Percentiles rank a stretch among this genome's conserved stretches.
Conservation (phyloP, 2,329 filamentous ascomycete species). For the Akanthomyces muscarius region DNA sequence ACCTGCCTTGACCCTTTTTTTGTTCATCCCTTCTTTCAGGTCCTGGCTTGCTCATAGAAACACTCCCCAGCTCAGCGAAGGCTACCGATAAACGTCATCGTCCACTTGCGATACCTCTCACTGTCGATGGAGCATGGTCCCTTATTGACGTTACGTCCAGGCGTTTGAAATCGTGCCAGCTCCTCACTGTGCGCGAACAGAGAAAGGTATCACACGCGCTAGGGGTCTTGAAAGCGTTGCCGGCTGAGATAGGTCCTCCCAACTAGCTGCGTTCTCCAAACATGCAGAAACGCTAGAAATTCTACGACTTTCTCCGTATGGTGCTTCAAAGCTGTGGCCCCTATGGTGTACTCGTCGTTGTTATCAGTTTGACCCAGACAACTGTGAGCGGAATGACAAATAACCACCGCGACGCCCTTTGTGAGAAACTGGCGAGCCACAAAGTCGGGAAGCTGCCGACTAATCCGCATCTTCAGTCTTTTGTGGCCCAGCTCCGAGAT, state of each 20-base stretch:
- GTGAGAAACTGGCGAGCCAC: background rate
- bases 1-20: background rate
- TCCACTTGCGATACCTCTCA: background rate
- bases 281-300: conserved; percentile 3
- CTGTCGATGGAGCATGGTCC: background rate
- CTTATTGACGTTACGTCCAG: background rate
- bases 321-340: conserved; percentile 3
- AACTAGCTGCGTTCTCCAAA: background rate
- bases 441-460: background rate
- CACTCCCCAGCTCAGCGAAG: background rate
- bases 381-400: background rate
- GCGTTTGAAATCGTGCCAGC: background rate
- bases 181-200: background rate
- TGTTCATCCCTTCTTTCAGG: background rate
- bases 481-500: conserved; percentile 1
- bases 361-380: background rate
- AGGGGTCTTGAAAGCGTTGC: background rate
- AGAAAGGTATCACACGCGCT: background rate
- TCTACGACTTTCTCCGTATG: conserved; percentile 6
- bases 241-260: background rate
- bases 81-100: background rate
- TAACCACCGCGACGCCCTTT: background rate
- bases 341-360: conserved; percentile 1
- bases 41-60: background rate
- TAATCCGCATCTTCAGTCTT: conserved; percentile 7